Evolutionary conservation across 371 early-diverging fungal species (phyloP), one percentile per base, ranked within the genome.

Genomic region (Mucor piriformis): DNA sequence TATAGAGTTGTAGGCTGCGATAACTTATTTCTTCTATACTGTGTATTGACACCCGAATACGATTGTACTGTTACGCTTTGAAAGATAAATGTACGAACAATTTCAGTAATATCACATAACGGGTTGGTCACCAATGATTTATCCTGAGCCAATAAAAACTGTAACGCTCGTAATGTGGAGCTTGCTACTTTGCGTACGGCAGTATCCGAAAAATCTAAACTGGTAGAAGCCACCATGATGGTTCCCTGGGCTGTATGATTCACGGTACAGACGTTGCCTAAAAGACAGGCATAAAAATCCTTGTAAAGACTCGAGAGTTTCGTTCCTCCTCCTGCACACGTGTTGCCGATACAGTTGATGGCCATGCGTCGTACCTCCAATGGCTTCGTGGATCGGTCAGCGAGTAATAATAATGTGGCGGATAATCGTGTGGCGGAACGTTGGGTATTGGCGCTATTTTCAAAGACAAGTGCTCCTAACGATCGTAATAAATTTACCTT

Each of bases 331-430:
- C 71, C 69, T 0, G 77, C 74, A 61, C 82, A 83, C 6, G 70
- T 54, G 54, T 87, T 87, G 3, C 85, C 86, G 12, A 87, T 70
- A 59, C 88, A 84, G 43, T 81, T 83, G 64, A 87, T 83, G 2
- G 87, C 83, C 82, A 87, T 81, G 2, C 87, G 77, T 10, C 84
- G 73, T 3, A 77, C 72, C 63, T 83, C 81, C 15, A 77, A 50
- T 0, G 82, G 70, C 35, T 59, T 70, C 10, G 63, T 63, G 1
- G 70, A 60, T 35, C 59, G 59, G 34, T 75, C 54, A 0, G 77
- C 82, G 2, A 76, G 50, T 13, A 32, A 40, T 5, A 79, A 37
- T 21, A 83, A 34, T 10, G 63, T 56, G 1, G 61, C 55, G 2
- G 73, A 61, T 12, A 82, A 42, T 34, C 66, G 50, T 12, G 59